These are phyloP conservation scores for Leptomonas seymouri DNA, from an alignment of 208 protist genomes.

Conservation along the genomic window DNA sequence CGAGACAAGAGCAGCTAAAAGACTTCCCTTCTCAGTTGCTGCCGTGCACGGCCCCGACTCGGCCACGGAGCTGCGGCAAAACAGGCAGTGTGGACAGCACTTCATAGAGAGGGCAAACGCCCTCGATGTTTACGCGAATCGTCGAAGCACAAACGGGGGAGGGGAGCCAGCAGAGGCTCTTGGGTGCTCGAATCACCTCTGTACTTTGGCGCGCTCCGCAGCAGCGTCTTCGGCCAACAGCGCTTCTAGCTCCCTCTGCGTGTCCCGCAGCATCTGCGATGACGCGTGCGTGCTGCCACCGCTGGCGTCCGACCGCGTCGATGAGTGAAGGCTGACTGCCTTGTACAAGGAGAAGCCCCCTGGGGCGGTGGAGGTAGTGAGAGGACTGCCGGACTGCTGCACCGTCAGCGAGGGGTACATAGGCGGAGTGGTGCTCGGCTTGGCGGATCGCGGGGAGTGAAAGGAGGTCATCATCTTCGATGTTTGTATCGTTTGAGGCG, in stretches of 20 bases:
- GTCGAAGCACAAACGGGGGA: too few species aligned
- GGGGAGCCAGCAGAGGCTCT: too few species aligned
- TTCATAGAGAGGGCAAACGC: too few species aligned
- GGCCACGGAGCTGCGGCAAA: too few species aligned
- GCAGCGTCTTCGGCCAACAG: slow-evolving; percentile 67
- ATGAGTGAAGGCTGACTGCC: slow-evolving; percentile 17
- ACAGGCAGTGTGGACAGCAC: too few species aligned
- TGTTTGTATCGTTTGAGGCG: not conserved
- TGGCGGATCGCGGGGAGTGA: not conserved
- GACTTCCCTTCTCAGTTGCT: too few species aligned
- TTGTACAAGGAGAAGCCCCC: slow-evolving; percentile 6
- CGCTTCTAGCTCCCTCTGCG: slow-evolving; percentile 61
- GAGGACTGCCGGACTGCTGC: slow-evolving; percentile 17
- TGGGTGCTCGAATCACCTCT: not conserved
- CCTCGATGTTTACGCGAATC: too few species aligned
- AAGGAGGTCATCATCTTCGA: not conserved
- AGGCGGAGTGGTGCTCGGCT: slow-evolving; percentile 20
- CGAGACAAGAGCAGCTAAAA: too few species aligned
- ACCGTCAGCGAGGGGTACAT: slow-evolving; percentile 16
- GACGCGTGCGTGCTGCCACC: slow-evolving; percentile 41
- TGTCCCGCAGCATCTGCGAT: slow-evolving; percentile 66
- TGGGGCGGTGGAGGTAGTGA: not conserved
- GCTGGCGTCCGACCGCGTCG: slow-evolving; percentile 25
- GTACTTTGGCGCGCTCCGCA: slow-evolving; percentile 14
- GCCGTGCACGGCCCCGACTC: too few species aligned